Conservation (phyloP, 1,139 yeast species). For the Geotrichum restrictum region DNA sequence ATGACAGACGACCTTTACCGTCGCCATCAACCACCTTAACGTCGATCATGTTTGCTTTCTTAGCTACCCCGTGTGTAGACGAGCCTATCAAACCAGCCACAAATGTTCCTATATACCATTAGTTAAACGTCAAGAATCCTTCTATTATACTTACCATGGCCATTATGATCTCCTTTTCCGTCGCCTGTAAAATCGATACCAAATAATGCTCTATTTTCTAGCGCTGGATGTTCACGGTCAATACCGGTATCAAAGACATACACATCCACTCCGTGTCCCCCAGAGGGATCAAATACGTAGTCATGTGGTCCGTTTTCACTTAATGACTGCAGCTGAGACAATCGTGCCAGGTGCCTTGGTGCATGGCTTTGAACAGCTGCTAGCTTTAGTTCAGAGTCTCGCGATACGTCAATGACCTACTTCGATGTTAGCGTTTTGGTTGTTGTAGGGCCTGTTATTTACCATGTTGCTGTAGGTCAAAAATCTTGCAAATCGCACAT, state of each 20-base stretch:
- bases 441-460: not conserved
- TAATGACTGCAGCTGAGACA: slow-evolving; percentile 51
- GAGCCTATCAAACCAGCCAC: slow-evolving; percentile 91
- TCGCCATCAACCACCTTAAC: slow-evolving; percentile 61
- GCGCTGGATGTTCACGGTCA: slow-evolving; percentile 52
- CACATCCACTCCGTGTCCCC: slow-evolving; percentile 56
- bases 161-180: slow-evolving; percentile 60
- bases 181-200: slow-evolving; percentile 64
- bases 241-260: slow-evolving; percentile 79
- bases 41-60: slow-evolving; percentile 57
- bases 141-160: slow-evolving; percentile 46
- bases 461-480: slow-evolving; percentile 30
- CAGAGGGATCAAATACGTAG: slow-evolving; percentile 45
- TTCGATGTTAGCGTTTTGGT: not conserved
- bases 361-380: slow-evolving; percentile 48
- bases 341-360: slow-evolving; percentile 65
- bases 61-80: slow-evolving; percentile 72
- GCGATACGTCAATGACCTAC: slow-evolving; percentile 33
- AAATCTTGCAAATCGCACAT: slow-evolving; percentile 26
- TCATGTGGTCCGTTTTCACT: slow-evolving; percentile 33
- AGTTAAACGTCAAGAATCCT: not conserved
- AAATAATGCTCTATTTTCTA: slow-evolving; percentile 54
- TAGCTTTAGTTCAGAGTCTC: slow-evolving; percentile 32
- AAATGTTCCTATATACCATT: slow-evolving; percentile 53
- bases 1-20: slow-evolving; percentile 61